Base-by-base conservation (phyloP, 1,139 yeast species). In the Candida sanyaensis region DNA sequence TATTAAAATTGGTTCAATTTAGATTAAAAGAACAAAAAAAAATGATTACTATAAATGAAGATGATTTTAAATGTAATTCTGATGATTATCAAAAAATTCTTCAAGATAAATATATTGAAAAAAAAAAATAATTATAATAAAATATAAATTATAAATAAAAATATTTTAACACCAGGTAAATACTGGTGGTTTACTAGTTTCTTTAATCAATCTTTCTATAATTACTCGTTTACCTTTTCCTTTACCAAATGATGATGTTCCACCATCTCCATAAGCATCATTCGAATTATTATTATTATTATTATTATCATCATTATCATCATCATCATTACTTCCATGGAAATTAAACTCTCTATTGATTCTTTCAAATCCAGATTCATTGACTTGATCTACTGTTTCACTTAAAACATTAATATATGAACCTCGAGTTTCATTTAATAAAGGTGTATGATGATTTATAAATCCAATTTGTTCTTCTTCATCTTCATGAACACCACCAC, bases 131-230 rank as follows among this genome's bases (percentile, higher is more conserved):
- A n/a, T n/a, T n/a, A n/a, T n/a, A n/a, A n/a, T n/a, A n/a, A n/a
- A n/a, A n/a, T n/a, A n/a, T n/a, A 26, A 26, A 27, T 10, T 13
- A 33, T n/a, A 9, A 17, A 17, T 36, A 11, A 26, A 17, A 17
- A 17, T 3, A 17, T 17, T 21, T n/a, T 53, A 85, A 58, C 90
- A 86, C 84, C 91, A 85, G 0, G 90, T 83, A 54, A 86, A 85
- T 1, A 85, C 81, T 0, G 91, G 89, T 1, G 86, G 83, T 49
- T 73, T 78, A 12, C 79, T 70, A 10, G 72, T 71, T 2, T 80
- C 85, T 28, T 80, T 75, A 54, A 83, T 84, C 21, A 86, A 60
- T 46, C 89, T 65, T 59, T 86, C 92, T 5, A 85, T 81, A 5
- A 84, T 73, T 3, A 84, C 89, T 41, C 65, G 69, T 50, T 70